These are phyloP conservation scores for Inga laurina DNA, from an alignment of 306 rosid species.

Conservation along the genomic window DNA sequence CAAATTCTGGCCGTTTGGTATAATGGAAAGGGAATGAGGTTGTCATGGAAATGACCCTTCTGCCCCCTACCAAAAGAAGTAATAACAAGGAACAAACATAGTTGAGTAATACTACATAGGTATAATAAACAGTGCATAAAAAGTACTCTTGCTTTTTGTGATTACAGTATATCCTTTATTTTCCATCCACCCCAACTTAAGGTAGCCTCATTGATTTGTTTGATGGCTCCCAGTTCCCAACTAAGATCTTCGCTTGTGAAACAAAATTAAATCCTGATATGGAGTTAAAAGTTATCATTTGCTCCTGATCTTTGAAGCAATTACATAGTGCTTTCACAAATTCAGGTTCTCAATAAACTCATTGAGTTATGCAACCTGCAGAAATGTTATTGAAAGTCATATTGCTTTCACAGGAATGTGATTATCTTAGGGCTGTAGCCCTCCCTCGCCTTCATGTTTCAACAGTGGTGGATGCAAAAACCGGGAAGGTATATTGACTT, in stretches of 20 bases:
- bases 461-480: conserved; percentile 88
- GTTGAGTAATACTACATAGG: background rate
- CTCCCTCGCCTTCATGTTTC: conserved; percentile 84
- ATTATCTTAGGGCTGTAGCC: conserved; percentile 80
- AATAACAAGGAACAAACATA: background rate
- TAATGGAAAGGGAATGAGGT: background rate
- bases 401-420: conserved; percentile 74
- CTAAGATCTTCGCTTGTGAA: conserved; percentile 23
- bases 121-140: background rate
- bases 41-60: background rate
- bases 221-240: background rate
- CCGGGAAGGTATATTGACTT: conserved; percentile 73
- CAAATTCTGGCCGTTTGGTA: background rate
- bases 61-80: background rate
- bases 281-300: background rate
- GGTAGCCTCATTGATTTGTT: background rate
- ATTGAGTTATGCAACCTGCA: background rate
- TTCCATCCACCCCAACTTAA: background rate
- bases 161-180: background rate
- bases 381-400: conserved; percentile 14
- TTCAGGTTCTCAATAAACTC: conserved; percentile 29
- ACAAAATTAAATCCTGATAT: conserved; percentile 14
- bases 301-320: conserved; percentile 8
- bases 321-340: conserved; percentile 20
- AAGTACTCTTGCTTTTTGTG: background rate